Evolutionary conservation across 2,329 filamentous ascomycete species (phyloP).

Genomic region (Tolypocladium tropicale): DNA sequence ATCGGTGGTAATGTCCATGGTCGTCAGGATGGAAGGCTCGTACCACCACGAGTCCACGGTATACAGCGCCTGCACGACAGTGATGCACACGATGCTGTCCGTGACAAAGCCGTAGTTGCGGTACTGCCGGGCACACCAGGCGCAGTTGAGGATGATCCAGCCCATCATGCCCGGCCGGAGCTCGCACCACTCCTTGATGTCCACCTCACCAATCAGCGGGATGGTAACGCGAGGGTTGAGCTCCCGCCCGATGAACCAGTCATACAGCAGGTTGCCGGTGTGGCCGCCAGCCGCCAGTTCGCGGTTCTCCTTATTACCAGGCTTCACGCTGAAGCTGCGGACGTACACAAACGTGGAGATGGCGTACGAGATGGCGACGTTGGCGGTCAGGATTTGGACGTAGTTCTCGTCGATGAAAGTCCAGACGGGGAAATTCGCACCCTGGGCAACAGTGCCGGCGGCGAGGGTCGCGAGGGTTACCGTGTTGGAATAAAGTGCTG

Average conservation of each 20-base stretch:
- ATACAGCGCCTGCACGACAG: constrained; percentile 70
- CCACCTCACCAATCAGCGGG: constrained; percentile 72
- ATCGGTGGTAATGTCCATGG: constrained; percentile 87
- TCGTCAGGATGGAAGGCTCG: constrained; percentile 82
- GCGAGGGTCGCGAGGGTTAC: constrained; percentile 61
- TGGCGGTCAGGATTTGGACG: constrained; percentile 72
- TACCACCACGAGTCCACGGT: constrained; percentile 77
- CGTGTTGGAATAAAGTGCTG: constrained; percentile 67
- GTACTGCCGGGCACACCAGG: constrained; percentile 83
- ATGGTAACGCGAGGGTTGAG: constrained; percentile 78
- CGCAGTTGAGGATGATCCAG: constrained; percentile 77
- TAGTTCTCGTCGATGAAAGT: constrained; percentile 90
- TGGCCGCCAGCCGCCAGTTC: constrained; percentile 75
- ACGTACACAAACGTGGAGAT: constrained; percentile 74
- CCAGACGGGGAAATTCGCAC: constrained; percentile 80
- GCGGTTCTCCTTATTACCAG: constrained; percentile 60
- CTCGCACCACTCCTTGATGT: constrained; percentile 86
- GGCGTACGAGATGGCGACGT: constrained; percentile 63
- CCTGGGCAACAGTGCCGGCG: constrained; percentile 65
- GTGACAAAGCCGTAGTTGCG: constrained; percentile 72
- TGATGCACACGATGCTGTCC: constrained; percentile 75
- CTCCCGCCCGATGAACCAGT: constrained; percentile 95
- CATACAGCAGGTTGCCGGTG: constrained; percentile 78
- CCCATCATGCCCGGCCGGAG: constrained; percentile 85
- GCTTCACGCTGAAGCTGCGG: constrained; percentile 69